Base-by-base conservation (phyloP, 768 basidiomycete species). In the Tylopilus subfusipes region DNA sequence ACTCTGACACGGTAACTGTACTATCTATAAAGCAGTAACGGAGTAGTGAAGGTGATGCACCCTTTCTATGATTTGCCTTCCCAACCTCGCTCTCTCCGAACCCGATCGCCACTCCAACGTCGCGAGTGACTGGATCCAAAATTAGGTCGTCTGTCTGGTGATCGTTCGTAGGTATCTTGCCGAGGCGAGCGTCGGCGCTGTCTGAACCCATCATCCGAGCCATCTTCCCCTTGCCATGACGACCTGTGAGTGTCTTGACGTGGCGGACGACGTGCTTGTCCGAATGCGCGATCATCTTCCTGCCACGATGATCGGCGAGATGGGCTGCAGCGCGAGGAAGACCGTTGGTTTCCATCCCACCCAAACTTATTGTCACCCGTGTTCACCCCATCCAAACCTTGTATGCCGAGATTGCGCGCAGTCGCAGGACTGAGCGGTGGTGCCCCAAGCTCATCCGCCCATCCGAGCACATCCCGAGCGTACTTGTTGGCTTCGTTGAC, bases 361-460 rank as follows among this genome's bases (percentile, higher is more conserved):
- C 51, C 52, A 42, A 33, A 38, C 3, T 52, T 34, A 18, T 34
- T 38, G 24, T 48, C 47, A 19, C 53, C 29, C 13, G 53, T 53
- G 18, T 68, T 68, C 34, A 70, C 59, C 44, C 68, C 68, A 21
- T 54, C 55, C 24, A 74, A 62, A 1, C 76, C 75, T 46, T 68
- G 73, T 63, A 83, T 61, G 6, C 74, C 73, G 73, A 84, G 81
- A 71, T 75, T 81, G 38, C 78, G 79, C 27, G 79, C 75, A 10
- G 76, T 74, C 63, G 64, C 75, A 21, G 75, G 68, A 29, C 74
- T 64, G 38, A 84, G 52, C 30, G 70, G 67, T 18, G 81, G 80
- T 34, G 60, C 54, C 39, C 45, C 51, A 36, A 42, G 57, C 21
- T 68, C 71, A 33, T 66, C 57, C 6, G 59, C 61, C 72, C 77